phyloP scores from a whole-genome alignment of 352 stramenopile genomes.

The Phytophthora fragariae region DNA sequence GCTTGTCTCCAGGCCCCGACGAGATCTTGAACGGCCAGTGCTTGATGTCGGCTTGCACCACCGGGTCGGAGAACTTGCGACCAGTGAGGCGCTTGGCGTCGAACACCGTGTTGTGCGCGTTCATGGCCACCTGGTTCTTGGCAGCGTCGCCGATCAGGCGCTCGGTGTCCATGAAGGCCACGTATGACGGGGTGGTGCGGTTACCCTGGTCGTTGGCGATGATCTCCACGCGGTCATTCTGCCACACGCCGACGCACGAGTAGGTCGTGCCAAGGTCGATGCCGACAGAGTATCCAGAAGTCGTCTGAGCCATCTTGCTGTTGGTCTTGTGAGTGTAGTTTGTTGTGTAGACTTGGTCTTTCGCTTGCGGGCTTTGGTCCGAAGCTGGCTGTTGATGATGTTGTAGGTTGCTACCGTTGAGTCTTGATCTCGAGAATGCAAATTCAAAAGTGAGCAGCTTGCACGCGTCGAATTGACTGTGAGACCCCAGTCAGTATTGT shows the following conservation, averaged over 20 bases:
- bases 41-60: slow-evolving; percentile 84
- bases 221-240: slow-evolving; percentile 94
- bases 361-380: not conserved
- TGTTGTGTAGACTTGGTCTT: not conserved
- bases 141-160: slow-evolving; percentile 70
- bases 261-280: slow-evolving; percentile 94
- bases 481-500: too few species aligned
- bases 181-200: slow-evolving; percentile 94
- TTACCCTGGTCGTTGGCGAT: slow-evolving; percentile 96
- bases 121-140: slow-evolving; percentile 86
- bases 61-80: slow-evolving; percentile 89
- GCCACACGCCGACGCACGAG: slow-evolving; percentile 94
- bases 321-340: not conserved
- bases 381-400: not conserved
- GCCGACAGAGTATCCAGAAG: slow-evolving; percentile 1
- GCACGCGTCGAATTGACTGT: too few species aligned
- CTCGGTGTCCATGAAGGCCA: slow-evolving; percentile 94
- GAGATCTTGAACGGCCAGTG: slow-evolving; percentile 76
- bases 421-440: not conserved
- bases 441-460: slow-evolving; percentile 12
- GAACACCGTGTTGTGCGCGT: slow-evolving; percentile 95
- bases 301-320: not conserved
- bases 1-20: slow-evolving; percentile 66
- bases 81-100: slow-evolving; percentile 97
- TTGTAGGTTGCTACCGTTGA: not conserved